Evolutionary conservation across 257 asterid genomes (phyloP).

Genomic region (Nicotiana obtusifolia): DNA sequence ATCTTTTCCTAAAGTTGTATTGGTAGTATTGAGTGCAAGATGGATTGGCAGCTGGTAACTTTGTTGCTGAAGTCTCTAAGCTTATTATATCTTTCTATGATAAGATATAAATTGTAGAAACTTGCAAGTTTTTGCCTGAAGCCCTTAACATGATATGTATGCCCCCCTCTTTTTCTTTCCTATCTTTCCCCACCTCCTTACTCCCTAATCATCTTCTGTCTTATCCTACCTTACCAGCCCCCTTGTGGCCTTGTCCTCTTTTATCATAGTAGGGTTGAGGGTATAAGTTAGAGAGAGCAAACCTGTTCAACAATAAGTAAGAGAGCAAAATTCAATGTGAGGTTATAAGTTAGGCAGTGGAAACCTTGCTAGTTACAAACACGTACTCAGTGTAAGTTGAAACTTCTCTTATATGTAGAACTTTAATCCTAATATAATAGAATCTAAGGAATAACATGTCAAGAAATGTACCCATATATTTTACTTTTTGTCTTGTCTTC

Average conservation of each 20-base stretch:
- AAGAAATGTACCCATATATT: background rate
- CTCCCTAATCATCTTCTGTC: background rate
- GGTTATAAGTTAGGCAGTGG: background rate
- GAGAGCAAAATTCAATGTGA: background rate
- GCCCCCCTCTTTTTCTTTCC: background rate
- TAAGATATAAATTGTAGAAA: background rate
- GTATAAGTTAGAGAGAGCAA: background rate
- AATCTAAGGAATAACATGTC: background rate
- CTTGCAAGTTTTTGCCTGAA: background rate
- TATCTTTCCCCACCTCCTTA: background rate
- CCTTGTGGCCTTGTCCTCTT: background rate
- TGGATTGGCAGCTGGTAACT: background rate
- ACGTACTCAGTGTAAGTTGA: background rate
- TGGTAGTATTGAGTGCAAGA: background rate
- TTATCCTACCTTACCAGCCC: background rate
- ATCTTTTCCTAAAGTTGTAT: background rate
- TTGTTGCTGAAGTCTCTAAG: background rate
- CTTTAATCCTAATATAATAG: background rate
- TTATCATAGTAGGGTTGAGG: background rate
- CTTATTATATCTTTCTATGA: background rate
- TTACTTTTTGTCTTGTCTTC: background rate
- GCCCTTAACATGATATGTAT: conserved; percentile 3
- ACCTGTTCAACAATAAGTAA: too few relatives aligned
- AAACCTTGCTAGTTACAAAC: background rate
- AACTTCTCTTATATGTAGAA: background rate